A percentile compares a stretch with the other conserved stretches of the same genome.
These are phyloP conservation scores for Neurospora cerealis DNA, from an alignment of 495 filamentous ascomycete genomes.

Conservation along the genomic window DNA sequence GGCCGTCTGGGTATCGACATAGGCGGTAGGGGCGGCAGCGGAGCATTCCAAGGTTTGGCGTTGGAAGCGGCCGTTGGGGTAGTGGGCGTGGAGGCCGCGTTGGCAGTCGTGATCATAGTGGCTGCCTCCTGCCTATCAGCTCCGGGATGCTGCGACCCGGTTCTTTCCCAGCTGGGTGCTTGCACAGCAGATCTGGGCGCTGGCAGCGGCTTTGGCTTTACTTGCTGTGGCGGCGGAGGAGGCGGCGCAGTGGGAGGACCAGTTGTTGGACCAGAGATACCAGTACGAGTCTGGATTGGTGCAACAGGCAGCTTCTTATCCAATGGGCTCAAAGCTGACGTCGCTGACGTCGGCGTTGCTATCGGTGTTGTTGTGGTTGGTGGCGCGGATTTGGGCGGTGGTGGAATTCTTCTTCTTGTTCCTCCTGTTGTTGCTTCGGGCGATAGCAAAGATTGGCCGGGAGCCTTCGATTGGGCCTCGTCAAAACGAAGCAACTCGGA, in stretches of 20 bases:
- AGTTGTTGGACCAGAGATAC: background rate
- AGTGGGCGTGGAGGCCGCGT: slow-evolving; percentile 13
- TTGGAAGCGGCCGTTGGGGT: slow-evolving; percentile 9
- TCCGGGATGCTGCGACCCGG: background rate
- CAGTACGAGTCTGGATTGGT: background rate
- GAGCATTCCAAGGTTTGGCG: slow-evolving; percentile 13
- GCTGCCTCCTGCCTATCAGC: background rate
- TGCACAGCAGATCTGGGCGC: background rate
- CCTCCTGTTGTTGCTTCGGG: background rate
- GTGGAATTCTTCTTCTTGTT: background rate
- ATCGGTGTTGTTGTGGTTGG: background rate
- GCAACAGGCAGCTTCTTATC: background rate
- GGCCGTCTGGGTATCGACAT: slow-evolving; percentile 23
- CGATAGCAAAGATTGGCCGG: background rate
- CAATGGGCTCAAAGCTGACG: background rate
- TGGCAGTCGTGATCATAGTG: background rate
- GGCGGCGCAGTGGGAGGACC: background rate
- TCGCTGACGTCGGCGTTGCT: background rate
- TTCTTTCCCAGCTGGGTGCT: background rate
- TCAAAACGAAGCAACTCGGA: background rate
- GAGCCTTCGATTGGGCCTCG: background rate
- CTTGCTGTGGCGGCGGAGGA: background rate
- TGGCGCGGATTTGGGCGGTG: background rate
- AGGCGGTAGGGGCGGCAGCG: slow-evolving; percentile 19
- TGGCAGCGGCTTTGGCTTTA: background rate